Evolutionary conservation across 768 basidiomycete genomes (phyloP).

Genomic region (Boletus patriciae): DNA sequence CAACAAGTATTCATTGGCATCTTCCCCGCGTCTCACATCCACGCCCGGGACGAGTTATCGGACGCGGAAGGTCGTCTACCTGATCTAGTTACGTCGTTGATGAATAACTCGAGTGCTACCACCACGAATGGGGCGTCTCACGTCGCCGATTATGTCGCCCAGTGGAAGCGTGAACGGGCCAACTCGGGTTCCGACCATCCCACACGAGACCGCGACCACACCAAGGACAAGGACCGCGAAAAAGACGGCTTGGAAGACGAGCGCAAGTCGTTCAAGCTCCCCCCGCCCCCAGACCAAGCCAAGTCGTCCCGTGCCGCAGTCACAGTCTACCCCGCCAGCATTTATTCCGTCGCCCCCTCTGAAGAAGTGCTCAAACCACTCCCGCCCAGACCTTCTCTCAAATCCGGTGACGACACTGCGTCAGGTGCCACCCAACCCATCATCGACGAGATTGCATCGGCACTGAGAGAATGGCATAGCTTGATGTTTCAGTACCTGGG

Average conservation of each 20-base stretch:
- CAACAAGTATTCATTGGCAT: conserved; percentile 94
- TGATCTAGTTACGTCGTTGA: conserved; percentile 64
- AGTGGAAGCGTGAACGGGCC: conserved; percentile 42
- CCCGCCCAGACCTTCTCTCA: conserved; percentile 91
- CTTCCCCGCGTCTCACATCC: conserved; percentile 87
- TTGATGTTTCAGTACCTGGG: conserved; percentile 91
- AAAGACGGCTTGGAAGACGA: conserved; percentile 62
- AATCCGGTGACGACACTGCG: conserved; percentile 90
- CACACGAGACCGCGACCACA: conserved; percentile 32
- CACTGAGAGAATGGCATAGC: conserved; percentile 93
- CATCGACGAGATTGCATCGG: conserved; percentile 96
- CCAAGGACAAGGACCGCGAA: conserved; percentile 55
- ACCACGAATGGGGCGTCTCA: conserved; percentile 35
- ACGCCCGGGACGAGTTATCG: conserved; percentile 79
- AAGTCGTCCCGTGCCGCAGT: conserved; percentile 70
- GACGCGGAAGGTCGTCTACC: conserved; percentile 86
- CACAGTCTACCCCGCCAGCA: conserved; percentile 70
- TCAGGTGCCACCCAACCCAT: conserved; percentile 84
- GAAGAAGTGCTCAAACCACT: conserved; percentile 68
- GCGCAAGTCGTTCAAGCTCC: conserved; percentile 69
- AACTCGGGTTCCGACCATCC: conserved; percentile 29
- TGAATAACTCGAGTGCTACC: conserved; percentile 33
- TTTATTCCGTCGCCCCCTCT: conserved; percentile 71
- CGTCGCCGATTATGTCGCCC: conserved; percentile 46
- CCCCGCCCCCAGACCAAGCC: conserved; percentile 72